Evolutionary conservation across 1,284 basidiomycete species (phyloP).

Genomic region (Fomitiporia mediterranea): DNA sequence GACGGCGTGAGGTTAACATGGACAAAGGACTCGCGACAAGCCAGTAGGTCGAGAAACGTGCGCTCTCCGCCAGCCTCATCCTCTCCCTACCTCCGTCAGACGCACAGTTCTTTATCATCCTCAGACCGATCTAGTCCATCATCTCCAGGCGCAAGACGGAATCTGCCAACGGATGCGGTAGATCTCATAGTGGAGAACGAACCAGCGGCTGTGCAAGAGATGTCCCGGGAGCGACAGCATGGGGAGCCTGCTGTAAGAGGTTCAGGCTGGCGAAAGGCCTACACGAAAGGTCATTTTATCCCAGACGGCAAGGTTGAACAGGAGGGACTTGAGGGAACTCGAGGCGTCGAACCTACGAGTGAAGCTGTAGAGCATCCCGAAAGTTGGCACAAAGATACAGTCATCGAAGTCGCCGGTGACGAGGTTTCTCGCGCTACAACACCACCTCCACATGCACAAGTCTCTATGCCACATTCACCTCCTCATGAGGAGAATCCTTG

Average conservation of each 20-base stretch:
- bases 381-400: conserved; percentile 29
- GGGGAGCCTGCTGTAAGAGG: conserved; percentile 45
- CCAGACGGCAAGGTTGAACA: conserved; percentile 37
- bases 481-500: conserved; percentile 24
- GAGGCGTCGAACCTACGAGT: conserved; percentile 22
- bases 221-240: conserved; percentile 45
- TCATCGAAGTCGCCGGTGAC: conserved; percentile 30
- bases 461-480: conserved; percentile 11
- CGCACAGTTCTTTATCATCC: conserved; percentile 20
- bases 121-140: conserved; percentile 19
- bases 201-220: conserved; percentile 45
- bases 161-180: conserved; percentile 67
- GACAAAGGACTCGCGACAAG: conserved; percentile 34
- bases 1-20: conserved; percentile 41
- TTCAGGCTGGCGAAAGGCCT: conserved; percentile 47
- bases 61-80: conserved; percentile 5
- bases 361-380: conserved; percentile 23
- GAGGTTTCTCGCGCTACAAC: conserved; percentile 34
- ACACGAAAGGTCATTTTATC: conserved; percentile 45
- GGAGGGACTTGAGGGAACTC: conserved; percentile 30
- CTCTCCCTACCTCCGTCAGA: conserved; percentile 13
- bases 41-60: conserved; percentile 20
- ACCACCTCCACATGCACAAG: conserved; percentile 42
- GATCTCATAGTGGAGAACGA: conserved; percentile 71
- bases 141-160: background rate